These are phyloP conservation scores for Tetragonia tetragonoides DNA, from an alignment of 148 eudicot species.

Conservation along the genomic window DNA sequence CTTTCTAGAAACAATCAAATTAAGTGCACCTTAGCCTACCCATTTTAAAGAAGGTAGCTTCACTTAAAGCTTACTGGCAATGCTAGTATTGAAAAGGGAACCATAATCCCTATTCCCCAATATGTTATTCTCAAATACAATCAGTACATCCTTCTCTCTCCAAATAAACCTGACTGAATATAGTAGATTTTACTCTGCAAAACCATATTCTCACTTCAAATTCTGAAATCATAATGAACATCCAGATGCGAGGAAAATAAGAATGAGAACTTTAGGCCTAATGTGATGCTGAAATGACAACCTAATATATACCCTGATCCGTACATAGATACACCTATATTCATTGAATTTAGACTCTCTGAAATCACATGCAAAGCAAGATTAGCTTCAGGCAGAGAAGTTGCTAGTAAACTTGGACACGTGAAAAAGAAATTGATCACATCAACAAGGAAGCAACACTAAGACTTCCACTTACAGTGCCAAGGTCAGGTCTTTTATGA, in stretches of 20 bases:
- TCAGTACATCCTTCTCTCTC: neutral
- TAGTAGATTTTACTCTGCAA: neutral
- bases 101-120: neutral
- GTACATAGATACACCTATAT: neutral
- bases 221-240: neutral
- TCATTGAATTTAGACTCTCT: neutral
- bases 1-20: neutral
- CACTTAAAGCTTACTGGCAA: neutral
- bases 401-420: constrained; percentile 5
- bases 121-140: neutral
- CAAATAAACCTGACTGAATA: neutral
- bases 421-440: neutral
- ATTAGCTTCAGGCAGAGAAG: constrained; percentile 6
- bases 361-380: neutral
- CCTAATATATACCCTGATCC: neutral
- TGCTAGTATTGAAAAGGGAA: neutral
- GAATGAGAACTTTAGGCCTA: neutral
- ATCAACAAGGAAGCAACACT: neutral
- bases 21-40: neutral
- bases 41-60: neutral
- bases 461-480: constrained; percentile 39
- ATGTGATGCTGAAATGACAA: neutral
- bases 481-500: constrained; percentile 33
- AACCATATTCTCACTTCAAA: neutral
- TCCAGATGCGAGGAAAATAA: neutral